Evolutionary conservation across 2,329 filamentous ascomycete species (phyloP).

Genomic region (Myriosclerotinia curreyana): DNA sequence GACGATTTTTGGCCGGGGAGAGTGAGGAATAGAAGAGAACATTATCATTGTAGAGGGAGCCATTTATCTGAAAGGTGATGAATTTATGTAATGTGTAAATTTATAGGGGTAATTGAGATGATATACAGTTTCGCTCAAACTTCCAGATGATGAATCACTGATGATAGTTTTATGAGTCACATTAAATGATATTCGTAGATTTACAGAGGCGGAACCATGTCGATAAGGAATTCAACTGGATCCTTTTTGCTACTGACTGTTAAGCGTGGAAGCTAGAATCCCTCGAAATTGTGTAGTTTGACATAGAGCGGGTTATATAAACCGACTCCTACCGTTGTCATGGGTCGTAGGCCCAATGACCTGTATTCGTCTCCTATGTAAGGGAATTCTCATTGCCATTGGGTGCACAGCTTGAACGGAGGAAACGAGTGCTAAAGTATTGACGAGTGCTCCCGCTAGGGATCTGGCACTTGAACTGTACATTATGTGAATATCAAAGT

Average conservation of each 20-base stretch:
- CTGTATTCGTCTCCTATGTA: not conserved
- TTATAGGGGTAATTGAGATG: not conserved
- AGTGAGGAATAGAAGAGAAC: not conserved
- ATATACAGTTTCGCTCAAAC: constrained; percentile 12
- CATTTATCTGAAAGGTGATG: constrained; percentile 9
- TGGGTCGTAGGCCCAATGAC: not conserved
- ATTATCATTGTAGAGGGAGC: constrained; percentile 20
- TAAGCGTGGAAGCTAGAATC: constrained; percentile 26
- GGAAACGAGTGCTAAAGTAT: not conserved
- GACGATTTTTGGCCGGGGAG: not conserved
- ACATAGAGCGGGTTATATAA: no score
- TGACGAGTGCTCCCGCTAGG: not conserved
- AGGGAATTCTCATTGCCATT: not conserved
- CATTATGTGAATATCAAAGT: not conserved
- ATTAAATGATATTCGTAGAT: constrained; percentile 7
- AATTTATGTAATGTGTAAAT: not conserved
- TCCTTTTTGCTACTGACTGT: constrained; percentile 16
- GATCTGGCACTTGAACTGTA: not conserved
- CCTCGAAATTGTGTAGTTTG: not conserved
- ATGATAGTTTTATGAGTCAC: constrained; percentile 19
- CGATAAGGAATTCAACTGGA: constrained; percentile 23
- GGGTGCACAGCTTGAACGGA: not conserved
- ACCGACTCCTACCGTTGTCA: not conserved
- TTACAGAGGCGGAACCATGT: constrained; percentile 2
- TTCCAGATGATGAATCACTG: constrained; percentile 14